Conservation (phyloP, 306 rosid species). For the Cucumis sativus region DNA sequence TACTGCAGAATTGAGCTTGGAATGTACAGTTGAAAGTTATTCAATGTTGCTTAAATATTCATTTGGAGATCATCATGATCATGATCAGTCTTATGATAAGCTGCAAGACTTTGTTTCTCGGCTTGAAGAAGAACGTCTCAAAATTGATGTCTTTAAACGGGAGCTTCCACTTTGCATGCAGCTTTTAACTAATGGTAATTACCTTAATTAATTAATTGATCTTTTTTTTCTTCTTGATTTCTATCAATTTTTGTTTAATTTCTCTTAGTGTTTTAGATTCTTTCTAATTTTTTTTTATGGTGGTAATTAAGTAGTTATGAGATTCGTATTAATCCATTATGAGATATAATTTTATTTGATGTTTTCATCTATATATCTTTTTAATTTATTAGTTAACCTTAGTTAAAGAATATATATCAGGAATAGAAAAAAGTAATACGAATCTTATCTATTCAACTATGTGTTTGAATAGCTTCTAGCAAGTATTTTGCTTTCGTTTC, state of each 20-base stretch:
- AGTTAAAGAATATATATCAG: background rate
- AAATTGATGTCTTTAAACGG: constrained; percentile 95
- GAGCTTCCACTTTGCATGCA: constrained; percentile 99
- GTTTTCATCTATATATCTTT: too few species aligned
- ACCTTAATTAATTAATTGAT: background rate
- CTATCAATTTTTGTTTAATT: background rate
- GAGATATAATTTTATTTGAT: too few species aligned
- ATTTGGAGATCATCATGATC: constrained; percentile 22
- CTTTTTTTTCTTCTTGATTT: too few species aligned
- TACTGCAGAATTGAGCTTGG: constrained; percentile 73
- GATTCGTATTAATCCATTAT: too few species aligned
- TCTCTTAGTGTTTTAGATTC: too few species aligned
- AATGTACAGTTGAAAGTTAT: constrained; percentile 67
- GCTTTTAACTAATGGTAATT: constrained; percentile 67
- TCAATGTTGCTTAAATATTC: constrained; percentile 66
- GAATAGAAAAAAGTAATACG: too few species aligned
- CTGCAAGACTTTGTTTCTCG: constrained; percentile 74
- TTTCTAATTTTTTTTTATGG: too few species aligned
- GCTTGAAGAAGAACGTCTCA: constrained; percentile 86
- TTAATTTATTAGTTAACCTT: too few species aligned
- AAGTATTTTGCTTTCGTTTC: too few species aligned
- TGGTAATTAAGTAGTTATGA: too few species aligned
- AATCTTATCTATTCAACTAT: too few species aligned
- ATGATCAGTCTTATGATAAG: constrained; percentile 31
- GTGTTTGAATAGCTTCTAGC: too few species aligned